Evolutionary conservation across 2,329 filamentous ascomycete species (phyloP).

Genomic region (Venturia effusa): DNA sequence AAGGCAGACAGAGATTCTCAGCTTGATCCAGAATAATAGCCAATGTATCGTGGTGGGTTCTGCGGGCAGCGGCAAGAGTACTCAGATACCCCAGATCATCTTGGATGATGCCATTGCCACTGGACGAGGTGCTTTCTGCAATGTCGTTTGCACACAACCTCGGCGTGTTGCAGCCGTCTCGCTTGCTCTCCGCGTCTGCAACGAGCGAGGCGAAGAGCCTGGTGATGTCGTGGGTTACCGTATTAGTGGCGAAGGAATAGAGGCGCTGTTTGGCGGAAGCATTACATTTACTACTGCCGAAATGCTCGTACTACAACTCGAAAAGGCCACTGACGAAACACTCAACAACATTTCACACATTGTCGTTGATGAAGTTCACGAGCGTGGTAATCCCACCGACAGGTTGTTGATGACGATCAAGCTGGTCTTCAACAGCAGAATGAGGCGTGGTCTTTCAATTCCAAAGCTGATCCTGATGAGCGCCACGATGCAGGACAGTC

Average conservation of each 20-base stretch:
- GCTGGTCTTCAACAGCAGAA: constrained; percentile 27
- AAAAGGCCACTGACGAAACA: constrained; percentile 26
- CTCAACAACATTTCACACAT: constrained; percentile 36
- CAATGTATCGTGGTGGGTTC: constrained; percentile 37
- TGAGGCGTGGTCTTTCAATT: constrained; percentile 20
- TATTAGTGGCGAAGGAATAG: constrained; percentile 29
- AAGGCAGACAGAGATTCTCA: constrained; percentile 25
- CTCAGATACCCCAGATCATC: constrained; percentile 44
- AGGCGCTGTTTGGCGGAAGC: constrained; percentile 24
- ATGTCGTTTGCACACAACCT: constrained; percentile 41
- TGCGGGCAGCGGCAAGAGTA: constrained; percentile 38
- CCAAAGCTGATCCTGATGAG: constrained; percentile 41
- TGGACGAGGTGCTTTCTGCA: constrained; percentile 32
- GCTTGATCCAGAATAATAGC: constrained; percentile 27
- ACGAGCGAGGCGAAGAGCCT: constrained; percentile 32
- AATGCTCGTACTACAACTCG: constrained; percentile 35
- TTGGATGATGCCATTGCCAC: constrained; percentile 35
- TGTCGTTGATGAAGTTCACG: constrained; percentile 42
- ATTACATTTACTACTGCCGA: constrained; percentile 42
- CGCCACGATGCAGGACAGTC: constrained; percentile 34
- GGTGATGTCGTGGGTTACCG: constrained; percentile 24
- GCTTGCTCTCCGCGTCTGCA: constrained; percentile 35
- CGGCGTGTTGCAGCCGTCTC: constrained; percentile 37
- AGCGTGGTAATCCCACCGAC: constrained; percentile 34
- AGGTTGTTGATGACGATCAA: constrained; percentile 37